Evolutionary conservation across 306 rosid genomes (phyloP).

Genomic region (Vachellia collinsii): DNA sequence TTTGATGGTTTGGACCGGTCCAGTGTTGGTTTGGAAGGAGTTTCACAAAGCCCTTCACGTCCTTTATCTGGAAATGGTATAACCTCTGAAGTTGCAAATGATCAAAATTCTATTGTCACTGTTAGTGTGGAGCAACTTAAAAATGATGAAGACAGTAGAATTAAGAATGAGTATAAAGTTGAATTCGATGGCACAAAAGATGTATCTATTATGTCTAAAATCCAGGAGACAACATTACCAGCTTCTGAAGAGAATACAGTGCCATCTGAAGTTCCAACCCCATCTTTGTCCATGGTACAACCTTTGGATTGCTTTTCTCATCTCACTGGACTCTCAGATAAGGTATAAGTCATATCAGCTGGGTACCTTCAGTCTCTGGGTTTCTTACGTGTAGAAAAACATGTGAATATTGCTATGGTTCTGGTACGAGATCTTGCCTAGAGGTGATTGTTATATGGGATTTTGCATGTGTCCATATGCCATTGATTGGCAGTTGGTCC

Average conservation of each 20-base stretch:
- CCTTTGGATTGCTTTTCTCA: conserved; percentile 46
- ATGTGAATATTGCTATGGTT: conserved; percentile 13
- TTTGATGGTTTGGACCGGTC: conserved; percentile 42
- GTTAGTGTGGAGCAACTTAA: conserved; percentile 37
- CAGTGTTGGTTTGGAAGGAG: conserved; percentile 45
- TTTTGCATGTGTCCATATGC: background rate
- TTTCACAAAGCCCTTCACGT: conserved; percentile 38
- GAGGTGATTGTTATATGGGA: conserved; percentile 32
- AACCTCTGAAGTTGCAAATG: conserved; percentile 39
- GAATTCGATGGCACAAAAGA: conserved; percentile 38
- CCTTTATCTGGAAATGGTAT: conserved; percentile 34
- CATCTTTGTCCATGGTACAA: conserved; percentile 46
- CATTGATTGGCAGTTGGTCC: background rate
- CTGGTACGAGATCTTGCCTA: conserved; percentile 25
- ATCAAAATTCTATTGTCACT: conserved; percentile 29
- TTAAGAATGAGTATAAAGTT: conserved; percentile 39
- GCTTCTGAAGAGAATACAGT: conserved; percentile 45
- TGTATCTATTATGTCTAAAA: conserved; percentile 41
- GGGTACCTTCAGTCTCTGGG: conserved; percentile 36
- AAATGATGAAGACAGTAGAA: conserved; percentile 39
- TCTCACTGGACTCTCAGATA: conserved; percentile 44
- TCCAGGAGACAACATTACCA: conserved; percentile 39
- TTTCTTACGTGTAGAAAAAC: conserved; percentile 35
- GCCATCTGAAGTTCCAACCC: conserved; percentile 40
- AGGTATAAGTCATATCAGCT: conserved; percentile 50